A percentile compares a stretch with the other conserved stretches of the same genome.
Evolutionary conservation across 2,329 filamentous ascomycete genomes (phyloP).

Genomic region (Verticillium longisporum): DNA sequence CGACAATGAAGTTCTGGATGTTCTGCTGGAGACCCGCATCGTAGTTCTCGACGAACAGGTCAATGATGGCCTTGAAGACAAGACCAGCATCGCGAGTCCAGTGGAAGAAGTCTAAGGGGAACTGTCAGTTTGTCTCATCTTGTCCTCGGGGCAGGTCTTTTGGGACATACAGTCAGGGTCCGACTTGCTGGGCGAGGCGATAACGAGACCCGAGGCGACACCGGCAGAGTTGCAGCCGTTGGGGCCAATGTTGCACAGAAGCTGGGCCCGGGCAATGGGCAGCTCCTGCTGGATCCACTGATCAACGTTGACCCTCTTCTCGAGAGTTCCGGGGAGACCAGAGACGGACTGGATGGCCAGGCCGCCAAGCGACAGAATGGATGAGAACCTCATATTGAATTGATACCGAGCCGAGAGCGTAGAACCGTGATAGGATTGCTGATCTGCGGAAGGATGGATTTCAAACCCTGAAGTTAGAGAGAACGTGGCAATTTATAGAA

Average conservation of each 20-base stretch:
- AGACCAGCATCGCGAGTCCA: conserved; percentile 73
- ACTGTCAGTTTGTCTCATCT: conserved; percentile 6
- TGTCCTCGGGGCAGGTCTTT: not conserved
- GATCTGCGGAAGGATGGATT: not conserved
- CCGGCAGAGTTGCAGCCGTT: conserved; percentile 41
- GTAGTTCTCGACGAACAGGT: conserved; percentile 55
- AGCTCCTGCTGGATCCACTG: conserved; percentile 46
- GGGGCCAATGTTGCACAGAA: conserved; percentile 55
- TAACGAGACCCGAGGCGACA: conserved; percentile 42
- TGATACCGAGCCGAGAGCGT: conserved; percentile 5
- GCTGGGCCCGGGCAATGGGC: conserved; percentile 40
- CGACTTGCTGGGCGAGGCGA: conserved; percentile 48
- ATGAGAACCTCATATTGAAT: conserved; percentile 42
- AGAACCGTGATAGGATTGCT: not conserved
- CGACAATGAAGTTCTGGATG: conserved; percentile 61
- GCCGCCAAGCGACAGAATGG: conserved; percentile 42
- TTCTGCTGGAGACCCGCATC: conserved; percentile 48
- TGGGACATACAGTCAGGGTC: conserved; percentile 47
- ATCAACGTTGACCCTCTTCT: conserved; percentile 33
- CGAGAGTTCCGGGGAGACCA: conserved; percentile 28
- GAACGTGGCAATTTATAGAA: not conserved
- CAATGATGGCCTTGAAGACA: conserved; percentile 61
- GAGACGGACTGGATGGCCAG: conserved; percentile 44
- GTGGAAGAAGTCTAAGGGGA: conserved; percentile 61
- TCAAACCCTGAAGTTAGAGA: not conserved